phyloP scores from a whole-genome alignment of 106 monocot genomes.

The Dendrobium huoshanense region DNA sequence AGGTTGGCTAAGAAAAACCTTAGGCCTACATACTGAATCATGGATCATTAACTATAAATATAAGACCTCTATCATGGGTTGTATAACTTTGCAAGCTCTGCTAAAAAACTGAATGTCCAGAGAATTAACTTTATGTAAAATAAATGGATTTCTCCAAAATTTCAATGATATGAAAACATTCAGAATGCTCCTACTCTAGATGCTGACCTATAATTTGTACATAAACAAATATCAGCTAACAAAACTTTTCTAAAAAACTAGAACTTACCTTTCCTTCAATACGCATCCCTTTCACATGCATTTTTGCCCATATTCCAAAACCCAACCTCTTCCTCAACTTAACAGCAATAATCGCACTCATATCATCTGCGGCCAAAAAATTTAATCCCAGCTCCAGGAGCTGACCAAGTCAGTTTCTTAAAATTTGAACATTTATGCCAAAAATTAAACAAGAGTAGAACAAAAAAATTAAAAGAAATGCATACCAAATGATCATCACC shows the following conservation, averaged over 20 bases:
- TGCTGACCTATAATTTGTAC: not conserved
- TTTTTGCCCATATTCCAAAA: conserved; percentile 75
- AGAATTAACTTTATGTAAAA: not conserved
- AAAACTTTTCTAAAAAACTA: not conserved
- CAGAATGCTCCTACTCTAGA: not conserved
- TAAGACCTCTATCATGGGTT: not conserved
- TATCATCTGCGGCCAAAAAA: conserved; percentile 83
- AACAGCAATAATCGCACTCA: conserved; percentile 72
- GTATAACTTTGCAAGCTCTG: not conserved
- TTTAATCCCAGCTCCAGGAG: conserved; percentile 81
- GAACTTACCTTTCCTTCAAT: conserved; percentile 81
- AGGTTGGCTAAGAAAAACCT: too few relatives aligned
- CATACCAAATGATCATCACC: conserved; percentile 88
- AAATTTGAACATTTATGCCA: not conserved
- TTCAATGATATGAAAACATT: not conserved
- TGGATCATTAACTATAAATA: not conserved
- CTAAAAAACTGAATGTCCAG: not conserved
- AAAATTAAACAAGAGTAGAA: not conserved
- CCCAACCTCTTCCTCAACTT: conserved; percentile 69
- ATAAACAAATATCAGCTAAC: not conserved
- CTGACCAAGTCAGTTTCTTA: conserved; percentile 19
- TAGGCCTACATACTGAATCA: not conserved
- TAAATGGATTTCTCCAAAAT: not conserved
- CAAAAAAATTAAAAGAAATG: not conserved
- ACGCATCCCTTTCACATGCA: conserved; percentile 95